Conservation (phyloP, 345 rosid species). For the Geranium brycei region DNA sequence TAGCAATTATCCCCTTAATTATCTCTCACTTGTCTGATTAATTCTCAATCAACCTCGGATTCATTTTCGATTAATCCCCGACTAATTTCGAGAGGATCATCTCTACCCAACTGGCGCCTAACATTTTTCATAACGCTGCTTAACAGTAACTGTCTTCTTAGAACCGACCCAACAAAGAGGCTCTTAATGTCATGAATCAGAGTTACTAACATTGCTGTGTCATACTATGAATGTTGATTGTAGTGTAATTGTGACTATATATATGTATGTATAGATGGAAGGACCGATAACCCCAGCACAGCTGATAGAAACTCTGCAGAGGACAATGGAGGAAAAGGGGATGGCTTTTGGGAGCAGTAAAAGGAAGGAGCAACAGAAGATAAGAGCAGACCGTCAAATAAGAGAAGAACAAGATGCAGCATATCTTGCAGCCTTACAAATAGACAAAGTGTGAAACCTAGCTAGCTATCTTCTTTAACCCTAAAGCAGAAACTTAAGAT, state of each 20-base stretch:
- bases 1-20: too few species aligned
- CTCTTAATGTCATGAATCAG: too few species aligned
- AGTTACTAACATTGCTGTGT: not conserved
- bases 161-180: too few species aligned
- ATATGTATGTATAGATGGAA: constrained; percentile 29
- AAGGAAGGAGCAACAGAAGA: constrained; percentile 25
- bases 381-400: constrained; percentile 31
- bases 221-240: not conserved
- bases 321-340: constrained; percentile 53
- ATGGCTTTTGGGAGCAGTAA: constrained; percentile 28
- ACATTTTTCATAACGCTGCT: too few species aligned
- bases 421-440: constrained; percentile 34
- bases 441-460: constrained; percentile 28
- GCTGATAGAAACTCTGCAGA: constrained; percentile 43
- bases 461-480: too few species aligned
- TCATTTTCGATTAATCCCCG: too few species aligned
- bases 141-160: too few species aligned
- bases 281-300: constrained; percentile 42
- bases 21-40: too few species aligned
- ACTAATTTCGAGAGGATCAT: too few species aligned
- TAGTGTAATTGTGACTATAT: not conserved
- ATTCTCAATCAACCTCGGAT: too few species aligned
- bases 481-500: not conserved
- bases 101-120: too few species aligned
- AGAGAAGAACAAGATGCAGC: constrained; percentile 56